Percentiles rank a stretch among this genome's conserved stretches.
phyloP scores from a whole-genome alignment of 2,329 filamentous ascomycete genomes.

The Fusarium sp. region DNA sequence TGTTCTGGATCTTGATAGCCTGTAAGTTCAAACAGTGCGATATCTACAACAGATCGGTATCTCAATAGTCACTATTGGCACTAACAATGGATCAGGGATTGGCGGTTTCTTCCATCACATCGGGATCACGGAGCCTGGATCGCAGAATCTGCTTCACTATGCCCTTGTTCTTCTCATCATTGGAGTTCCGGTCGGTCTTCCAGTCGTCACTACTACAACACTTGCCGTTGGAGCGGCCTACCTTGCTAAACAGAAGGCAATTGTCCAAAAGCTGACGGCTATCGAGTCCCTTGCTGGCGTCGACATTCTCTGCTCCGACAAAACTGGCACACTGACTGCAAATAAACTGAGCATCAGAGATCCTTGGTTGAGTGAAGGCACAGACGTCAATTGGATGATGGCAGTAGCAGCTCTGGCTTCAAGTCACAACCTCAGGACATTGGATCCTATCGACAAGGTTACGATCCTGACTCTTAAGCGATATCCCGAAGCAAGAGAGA shows the following conservation, averaged over 20 bases:
- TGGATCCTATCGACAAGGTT: slow-evolving; percentile 27
- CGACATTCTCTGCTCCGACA: slow-evolving; percentile 29
- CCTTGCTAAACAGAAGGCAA: slow-evolving; percentile 23
- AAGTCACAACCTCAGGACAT: background rate
- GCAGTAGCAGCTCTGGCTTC: slow-evolving; percentile 27
- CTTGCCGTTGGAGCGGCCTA: slow-evolving; percentile 28
- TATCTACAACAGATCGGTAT: too few species aligned
- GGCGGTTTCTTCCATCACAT: slow-evolving; percentile 32
- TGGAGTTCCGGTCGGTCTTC: slow-evolving; percentile 28
- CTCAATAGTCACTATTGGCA: too few species aligned
- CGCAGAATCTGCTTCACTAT: slow-evolving; percentile 28
- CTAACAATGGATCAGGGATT: too few species aligned
- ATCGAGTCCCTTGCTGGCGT: slow-evolving; percentile 26
- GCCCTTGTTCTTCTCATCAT: slow-evolving; percentile 29
- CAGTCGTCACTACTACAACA: slow-evolving; percentile 28
- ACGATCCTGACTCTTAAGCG: slow-evolving; percentile 30
- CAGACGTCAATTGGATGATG: slow-evolving; percentile 36
- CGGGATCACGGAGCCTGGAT: slow-evolving; percentile 7
- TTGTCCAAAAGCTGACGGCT: slow-evolving; percentile 14
- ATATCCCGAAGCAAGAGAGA: slow-evolving; percentile 23
- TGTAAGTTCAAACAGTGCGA: too few species aligned
- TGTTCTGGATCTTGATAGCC: slow-evolving; percentile 25
- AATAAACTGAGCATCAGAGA: slow-evolving; percentile 27
- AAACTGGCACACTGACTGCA: slow-evolving; percentile 19
- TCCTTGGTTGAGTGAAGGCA: slow-evolving; percentile 19